A percentile compares a stretch with the other conserved stretches of the same genome.
Evolutionary conservation across 495 filamentous ascomycete species (phyloP).

Genomic region (Barbatosphaeria neglecta): DNA sequence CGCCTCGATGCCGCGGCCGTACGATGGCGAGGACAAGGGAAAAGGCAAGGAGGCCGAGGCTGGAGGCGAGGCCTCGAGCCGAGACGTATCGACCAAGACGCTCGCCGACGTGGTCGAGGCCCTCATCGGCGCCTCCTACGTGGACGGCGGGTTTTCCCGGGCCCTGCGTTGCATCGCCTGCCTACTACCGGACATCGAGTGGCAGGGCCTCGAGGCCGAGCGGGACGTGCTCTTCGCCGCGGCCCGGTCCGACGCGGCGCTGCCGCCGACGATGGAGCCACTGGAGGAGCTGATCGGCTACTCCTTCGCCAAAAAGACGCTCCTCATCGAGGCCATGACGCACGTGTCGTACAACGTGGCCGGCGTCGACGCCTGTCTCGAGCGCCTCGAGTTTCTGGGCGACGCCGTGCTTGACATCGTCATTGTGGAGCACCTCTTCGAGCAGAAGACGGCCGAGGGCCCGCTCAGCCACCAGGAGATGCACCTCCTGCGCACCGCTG

Average conservation of each 20-base stretch:
- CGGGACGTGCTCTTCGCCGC: conserved; percentile 19
- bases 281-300: conserved; percentile 57
- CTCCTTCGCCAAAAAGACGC: conserved; percentile 52
- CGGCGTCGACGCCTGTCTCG: conserved; percentile 50
- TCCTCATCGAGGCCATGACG: conserved; percentile 78
- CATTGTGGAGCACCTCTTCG: conserved; percentile 40
- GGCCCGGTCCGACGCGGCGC: conserved; percentile 12
- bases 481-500: conserved; percentile 60
- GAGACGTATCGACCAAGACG: conserved; percentile 58
- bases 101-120: conserved; percentile 85
- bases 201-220: conserved; percentile 29
- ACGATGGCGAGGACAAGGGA: neutral
- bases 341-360: conserved; percentile 54
- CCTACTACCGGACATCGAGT: conserved; percentile 54
- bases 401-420: conserved; percentile 79
- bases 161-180: conserved; percentile 52
- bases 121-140: conserved; percentile 65
- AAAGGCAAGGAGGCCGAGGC: neutral
- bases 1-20: conserved; percentile 10
- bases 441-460: conserved; percentile 8
- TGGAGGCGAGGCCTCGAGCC: neutral
- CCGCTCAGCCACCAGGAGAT: conserved; percentile 52
- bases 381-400: conserved; percentile 84
- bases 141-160: conserved; percentile 55
- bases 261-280: conserved; percentile 15